Evolutionary conservation across 495 filamentous ascomycete species (phyloP), one percentile per base, ranked within the genome.

Genomic region (Podospora fimiseda): DNA sequence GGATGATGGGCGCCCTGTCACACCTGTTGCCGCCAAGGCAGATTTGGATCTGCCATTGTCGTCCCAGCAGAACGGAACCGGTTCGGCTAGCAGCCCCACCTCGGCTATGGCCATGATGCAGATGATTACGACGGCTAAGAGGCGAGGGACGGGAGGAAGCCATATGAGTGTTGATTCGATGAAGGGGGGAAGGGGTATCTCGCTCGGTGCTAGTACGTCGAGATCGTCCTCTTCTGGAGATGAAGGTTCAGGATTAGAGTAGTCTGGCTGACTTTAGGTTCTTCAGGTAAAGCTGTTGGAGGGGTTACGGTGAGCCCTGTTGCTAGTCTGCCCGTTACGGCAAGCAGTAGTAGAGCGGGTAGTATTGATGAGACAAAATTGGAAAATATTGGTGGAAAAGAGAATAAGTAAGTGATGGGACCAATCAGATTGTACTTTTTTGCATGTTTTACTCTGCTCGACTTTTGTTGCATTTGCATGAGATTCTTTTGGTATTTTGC

Each of bases 181-280:
- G 56, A 67, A 57, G 37, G 48, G 51, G 11, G 61, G 64, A 5
- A 58, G 58, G 9, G 61, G 63, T n/a, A 73, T 73, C 43, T 66
- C 56, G 44, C 57, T 72, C 48, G 69, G 69, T 24, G 55, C 63
- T 13, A 55, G 56, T 62, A 54, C 40, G 56, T 59, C 27, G 40
- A 45, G 38, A n/a, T 24, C 45, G 8, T 36, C 5, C 47, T 41
- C 37, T 52, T 22, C 21, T 23, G 47, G 16, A 9, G 19, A 27
- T 22, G 22, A 24, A 2, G 5, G 9, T 43, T 20, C 19, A 20
- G n/a, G 6, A 5, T 44, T 9, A 44, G 5, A 44, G 11, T 15
- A 19, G 37, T 41, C 36, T 37, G 23, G 13, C 24, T 48, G 18
- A 46, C 43, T 23, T 14, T 16, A 24, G 15, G 43, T 24, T 37